These are phyloP conservation scores for Hanseniaspora singularis DNA, from an alignment of 805 yeast species.

Conservation along the genomic window DNA sequence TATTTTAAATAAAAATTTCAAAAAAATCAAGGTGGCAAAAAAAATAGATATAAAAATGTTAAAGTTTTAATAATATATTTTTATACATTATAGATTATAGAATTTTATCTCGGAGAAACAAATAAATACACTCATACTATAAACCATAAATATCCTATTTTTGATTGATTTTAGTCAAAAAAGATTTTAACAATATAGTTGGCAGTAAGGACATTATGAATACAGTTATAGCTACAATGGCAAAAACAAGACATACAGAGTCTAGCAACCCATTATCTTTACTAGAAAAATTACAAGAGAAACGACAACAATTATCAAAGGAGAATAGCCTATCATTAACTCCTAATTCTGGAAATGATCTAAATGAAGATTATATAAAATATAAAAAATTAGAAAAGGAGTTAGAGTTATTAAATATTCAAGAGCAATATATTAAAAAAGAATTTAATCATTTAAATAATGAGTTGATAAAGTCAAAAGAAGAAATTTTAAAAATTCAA, in stretches of 20 bases:
- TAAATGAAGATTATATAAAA: slow-evolving; percentile 64
- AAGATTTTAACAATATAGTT: too few species aligned
- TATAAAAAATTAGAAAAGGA: slow-evolving; percentile 85
- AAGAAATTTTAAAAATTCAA: slow-evolving; percentile 94
- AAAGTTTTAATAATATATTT: too few species aligned
- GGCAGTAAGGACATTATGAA: background rate
- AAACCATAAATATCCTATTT: too few species aligned
- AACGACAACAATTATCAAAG: slow-evolving; percentile 23
- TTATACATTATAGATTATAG: too few species aligned
- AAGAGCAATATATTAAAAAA: slow-evolving; percentile 94
- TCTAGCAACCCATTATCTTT: slow-evolving; percentile 20
- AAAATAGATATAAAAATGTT: too few species aligned
- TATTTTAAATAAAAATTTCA: too few species aligned
- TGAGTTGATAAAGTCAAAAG: slow-evolving; percentile 92
- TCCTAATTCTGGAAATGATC: slow-evolving; percentile 18
- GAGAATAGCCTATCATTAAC: slow-evolving; percentile 18
- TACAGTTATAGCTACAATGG: too few species aligned
- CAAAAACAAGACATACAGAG: too few species aligned
- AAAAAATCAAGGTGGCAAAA: too few species aligned
- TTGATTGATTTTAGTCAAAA: too few species aligned
- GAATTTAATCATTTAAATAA: slow-evolving; percentile 94
- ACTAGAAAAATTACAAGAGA: slow-evolving; percentile 27
- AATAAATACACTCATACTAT: too few species aligned
- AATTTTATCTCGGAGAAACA: too few species aligned
- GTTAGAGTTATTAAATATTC: slow-evolving; percentile 68